These are phyloP conservation scores for Pontederia paniculata DNA, from an alignment of 176 grass and related monocot species.

Conservation along the genomic window DNA sequence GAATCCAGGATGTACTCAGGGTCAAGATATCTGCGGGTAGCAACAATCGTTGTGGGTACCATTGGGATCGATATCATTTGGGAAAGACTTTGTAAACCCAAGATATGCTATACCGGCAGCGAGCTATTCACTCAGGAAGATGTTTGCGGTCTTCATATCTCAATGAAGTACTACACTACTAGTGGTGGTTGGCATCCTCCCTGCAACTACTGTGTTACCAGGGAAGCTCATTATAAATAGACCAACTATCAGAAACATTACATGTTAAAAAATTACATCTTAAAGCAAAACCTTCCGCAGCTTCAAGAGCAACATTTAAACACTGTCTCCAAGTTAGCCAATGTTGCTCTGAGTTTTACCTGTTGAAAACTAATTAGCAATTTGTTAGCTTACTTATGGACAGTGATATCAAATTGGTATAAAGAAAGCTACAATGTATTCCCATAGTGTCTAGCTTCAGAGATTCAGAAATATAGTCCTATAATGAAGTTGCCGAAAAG, in stretches of 20 bases:
- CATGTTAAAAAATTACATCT: neutral
- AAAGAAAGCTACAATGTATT: too few relatives aligned
- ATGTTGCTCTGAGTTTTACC: too few relatives aligned
- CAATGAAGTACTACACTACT: conserved; percentile 19
- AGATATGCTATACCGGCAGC: conserved; percentile 21
- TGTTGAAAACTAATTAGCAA: too few relatives aligned
- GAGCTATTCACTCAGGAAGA: conserved; percentile 8
- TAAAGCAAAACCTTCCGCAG: conserved; percentile 19
- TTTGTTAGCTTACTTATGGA: too few relatives aligned
- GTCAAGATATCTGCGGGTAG: conserved; percentile 6
- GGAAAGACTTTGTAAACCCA: conserved; percentile 7
- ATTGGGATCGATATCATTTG: neutral
- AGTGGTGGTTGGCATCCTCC: conserved; percentile 12
- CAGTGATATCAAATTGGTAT: too few relatives aligned
- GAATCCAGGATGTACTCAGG: too few relatives aligned
- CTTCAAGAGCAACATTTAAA: conserved; percentile 8
- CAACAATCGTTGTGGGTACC: conserved; percentile 2
- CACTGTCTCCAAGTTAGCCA: conserved; percentile 7
- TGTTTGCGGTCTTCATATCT: conserved; percentile 18
- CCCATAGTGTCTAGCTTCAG: too few relatives aligned
- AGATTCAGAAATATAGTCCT: too few relatives aligned
- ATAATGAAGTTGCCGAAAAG: too few relatives aligned
- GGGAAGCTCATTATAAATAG: neutral
- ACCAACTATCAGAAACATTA: neutral
- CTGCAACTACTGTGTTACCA: conserved; percentile 6